phyloP scores from a whole-genome alignment of 257 asterid species.

The Prunella vulgaris region DNA sequence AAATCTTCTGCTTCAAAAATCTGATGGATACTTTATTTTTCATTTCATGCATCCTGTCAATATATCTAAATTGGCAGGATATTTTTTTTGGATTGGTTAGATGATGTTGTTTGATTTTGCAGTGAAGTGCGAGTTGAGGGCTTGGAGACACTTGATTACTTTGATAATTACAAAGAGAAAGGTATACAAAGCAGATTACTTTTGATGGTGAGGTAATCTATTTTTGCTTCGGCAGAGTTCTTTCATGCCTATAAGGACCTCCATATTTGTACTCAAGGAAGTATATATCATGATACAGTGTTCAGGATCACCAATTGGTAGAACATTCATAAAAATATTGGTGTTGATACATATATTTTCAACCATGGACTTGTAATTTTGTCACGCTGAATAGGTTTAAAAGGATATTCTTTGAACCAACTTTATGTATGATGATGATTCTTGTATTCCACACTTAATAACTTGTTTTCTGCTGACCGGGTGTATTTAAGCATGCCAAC shows the following conservation, averaged over 20 bases:
- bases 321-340: too few species aligned
- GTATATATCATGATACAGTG: too few species aligned
- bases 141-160: slow-evolving; percentile 88
- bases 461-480: slow-evolving; percentile 35
- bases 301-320: too few species aligned
- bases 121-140: slow-evolving; percentile 94
- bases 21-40: background rate
- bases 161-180: slow-evolving; percentile 55
- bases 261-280: background rate
- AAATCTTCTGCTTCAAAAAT: too few species aligned
- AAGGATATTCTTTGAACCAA: background rate
- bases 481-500: slow-evolving; percentile 71
- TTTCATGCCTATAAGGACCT: background rate
- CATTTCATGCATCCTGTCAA: background rate
- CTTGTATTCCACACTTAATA: background rate
- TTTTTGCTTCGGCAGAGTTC: background rate
- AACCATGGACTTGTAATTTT: background rate
- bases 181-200: slow-evolving; percentile 78
- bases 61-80: background rate
- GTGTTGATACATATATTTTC: too few species aligned
- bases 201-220: slow-evolving; percentile 70
- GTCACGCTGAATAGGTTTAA: background rate
- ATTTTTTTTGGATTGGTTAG: slow-evolving; percentile 26
- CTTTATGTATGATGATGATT: background rate
- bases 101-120: slow-evolving; percentile 46